phyloP scores from a whole-genome alignment of 1,284 basidiomycete species.

The Schizophyllum amplum region DNA sequence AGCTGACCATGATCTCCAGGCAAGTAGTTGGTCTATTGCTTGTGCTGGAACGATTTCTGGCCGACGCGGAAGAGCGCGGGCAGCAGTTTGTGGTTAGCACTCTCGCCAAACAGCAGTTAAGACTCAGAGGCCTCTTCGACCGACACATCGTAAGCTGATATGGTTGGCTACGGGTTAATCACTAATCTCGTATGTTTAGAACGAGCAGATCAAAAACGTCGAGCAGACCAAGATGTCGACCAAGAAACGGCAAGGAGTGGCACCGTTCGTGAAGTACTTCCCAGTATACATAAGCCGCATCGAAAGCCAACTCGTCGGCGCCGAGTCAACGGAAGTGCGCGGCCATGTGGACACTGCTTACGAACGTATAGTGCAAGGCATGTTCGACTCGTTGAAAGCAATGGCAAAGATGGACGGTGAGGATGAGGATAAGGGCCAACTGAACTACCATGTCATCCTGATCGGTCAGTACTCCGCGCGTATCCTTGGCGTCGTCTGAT shows the following conservation, averaged over 20 bases:
- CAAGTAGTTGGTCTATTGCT: constrained; percentile 83
- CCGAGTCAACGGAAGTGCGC: constrained; percentile 74
- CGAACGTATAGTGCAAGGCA: constrained; percentile 78
- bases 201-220: constrained; percentile 83
- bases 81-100: constrained; percentile 69
- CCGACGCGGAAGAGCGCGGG: constrained; percentile 72
- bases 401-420: constrained; percentile 90
- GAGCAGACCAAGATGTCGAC: constrained; percentile 86
- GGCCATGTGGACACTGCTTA: constrained; percentile 77
- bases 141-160: constrained; percentile 60
- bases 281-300: constrained; percentile 81
- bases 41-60: constrained; percentile 71
- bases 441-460: constrained; percentile 94
- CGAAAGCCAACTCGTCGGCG: constrained; percentile 80
- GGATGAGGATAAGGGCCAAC: constrained; percentile 90
- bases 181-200: constrained; percentile 32
- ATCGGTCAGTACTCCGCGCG: constrained; percentile 59
- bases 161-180: background rate
- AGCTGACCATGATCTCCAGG: constrained; percentile 30
- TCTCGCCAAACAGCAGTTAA: constrained; percentile 76
- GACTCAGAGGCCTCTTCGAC: constrained; percentile 68
- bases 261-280: constrained; percentile 91
- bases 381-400: constrained; percentile 91
- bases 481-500: constrained; percentile 3
- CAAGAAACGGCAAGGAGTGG: constrained; percentile 89